Evolutionary conservation across 2,329 filamentous ascomycete species (phyloP), one percentile per base, ranked within the genome.

Genomic region (Metarhizium anisopliae): DNA sequence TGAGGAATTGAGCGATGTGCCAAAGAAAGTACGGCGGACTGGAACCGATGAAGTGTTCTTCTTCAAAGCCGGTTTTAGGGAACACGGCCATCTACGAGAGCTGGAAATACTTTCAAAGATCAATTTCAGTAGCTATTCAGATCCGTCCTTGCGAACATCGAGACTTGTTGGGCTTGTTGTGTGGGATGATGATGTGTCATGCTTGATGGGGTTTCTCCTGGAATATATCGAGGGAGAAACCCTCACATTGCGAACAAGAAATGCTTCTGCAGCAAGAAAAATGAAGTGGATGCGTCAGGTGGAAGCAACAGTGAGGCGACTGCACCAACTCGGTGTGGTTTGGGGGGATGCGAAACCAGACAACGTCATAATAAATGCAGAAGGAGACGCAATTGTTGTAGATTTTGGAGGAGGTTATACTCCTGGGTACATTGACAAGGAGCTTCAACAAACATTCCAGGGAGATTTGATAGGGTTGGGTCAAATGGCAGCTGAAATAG

Each of bases 231-330:
- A 35, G 32, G 32, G 32, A 16, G 16, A 54, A 18, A 60, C 55
- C 4, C 57, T 62, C 14, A 30, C 11, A 6, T 35, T 3, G 16
- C 43, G 43, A 18, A 42, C 50, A 49, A n/a, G 30, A 1, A 29
- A 51, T 30, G 55, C 58, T 16, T 35, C 54, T 16, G 16, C 43
- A 25, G 54, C 29, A 6, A 14, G 20, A 18, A 56, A 60, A 35
- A 56, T 18, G 18, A 18, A 18, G 45, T 63, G 60, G 59, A 58
- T 58, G 20, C 51, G 45, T 32, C 60, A 63, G 51, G 36, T 62
- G 3, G 57, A 59, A 43, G 52, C 53, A 13, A 62, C 60, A 8
- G 18, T 59, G 38, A 50, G 35, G 29, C 54, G 38, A 45, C 50
- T 60, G 35, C 59, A 60, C 51, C 52, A 57, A 45, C 43, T 45